phyloP scores from a whole-genome alignment of 495 filamentous ascomycete species.

The Amphirosellinia nigrospora region DNA sequence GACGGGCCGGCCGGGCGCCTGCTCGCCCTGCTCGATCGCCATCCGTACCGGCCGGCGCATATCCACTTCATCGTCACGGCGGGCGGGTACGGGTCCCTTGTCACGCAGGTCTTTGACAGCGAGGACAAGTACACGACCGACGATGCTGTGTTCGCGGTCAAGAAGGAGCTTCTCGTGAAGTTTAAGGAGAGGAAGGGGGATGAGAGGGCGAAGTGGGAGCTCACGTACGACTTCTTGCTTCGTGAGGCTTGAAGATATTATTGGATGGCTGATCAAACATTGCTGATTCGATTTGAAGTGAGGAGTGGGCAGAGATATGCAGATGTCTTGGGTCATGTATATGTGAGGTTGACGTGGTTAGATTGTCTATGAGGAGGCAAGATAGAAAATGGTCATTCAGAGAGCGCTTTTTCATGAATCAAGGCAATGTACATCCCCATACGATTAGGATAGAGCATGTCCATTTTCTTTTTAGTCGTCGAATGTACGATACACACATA shows the following conservation, averaged over 20 bases:
- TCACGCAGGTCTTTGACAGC: slow-evolving; percentile 77
- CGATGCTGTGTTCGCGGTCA: slow-evolving; percentile 79
- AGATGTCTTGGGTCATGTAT: background rate
- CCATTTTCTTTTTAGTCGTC: background rate
- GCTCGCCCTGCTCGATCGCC: slow-evolving; percentile 65
- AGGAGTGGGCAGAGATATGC: background rate
- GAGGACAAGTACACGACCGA: slow-evolving; percentile 66
- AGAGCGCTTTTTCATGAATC: background rate
- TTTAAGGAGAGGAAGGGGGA: slow-evolving; percentile 66
- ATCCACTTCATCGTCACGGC: slow-evolving; percentile 72
- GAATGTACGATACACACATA: background rate
- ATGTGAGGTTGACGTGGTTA: background rate
- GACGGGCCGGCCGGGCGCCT: slow-evolving; percentile 66
- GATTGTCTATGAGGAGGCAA: background rate
- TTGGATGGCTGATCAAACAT: background rate
- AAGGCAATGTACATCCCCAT: background rate
- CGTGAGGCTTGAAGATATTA: slow-evolving; percentile 27
- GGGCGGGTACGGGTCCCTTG: slow-evolving; percentile 56
- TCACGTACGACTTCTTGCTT: slow-evolving; percentile 62
- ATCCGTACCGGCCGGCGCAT: slow-evolving; percentile 76
- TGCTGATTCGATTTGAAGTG: background rate
- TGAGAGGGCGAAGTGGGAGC: slow-evolving; percentile 63
- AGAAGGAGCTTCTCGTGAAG: slow-evolving; percentile 72
- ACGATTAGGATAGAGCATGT: background rate
- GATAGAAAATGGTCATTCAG: background rate